phyloP scores from a whole-genome alignment of 2,329 filamentous ascomycete genomes.

The Bipolaris gigantea region DNA sequence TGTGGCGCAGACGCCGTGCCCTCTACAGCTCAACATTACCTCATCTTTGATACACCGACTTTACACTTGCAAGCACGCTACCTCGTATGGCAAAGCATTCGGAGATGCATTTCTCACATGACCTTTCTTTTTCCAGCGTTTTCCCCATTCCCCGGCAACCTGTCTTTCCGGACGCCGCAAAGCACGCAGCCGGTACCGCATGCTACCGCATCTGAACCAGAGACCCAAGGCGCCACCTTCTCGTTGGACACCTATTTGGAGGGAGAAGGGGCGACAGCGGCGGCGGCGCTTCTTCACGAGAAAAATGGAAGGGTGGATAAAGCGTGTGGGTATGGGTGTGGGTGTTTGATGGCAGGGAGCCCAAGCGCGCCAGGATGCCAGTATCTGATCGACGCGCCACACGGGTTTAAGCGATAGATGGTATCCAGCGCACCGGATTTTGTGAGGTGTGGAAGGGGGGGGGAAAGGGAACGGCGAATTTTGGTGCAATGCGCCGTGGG shows the following conservation, averaged over 20 bases:
- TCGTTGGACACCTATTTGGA: background rate
- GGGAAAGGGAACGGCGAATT: too few species aligned
- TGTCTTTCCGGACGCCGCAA: background rate
- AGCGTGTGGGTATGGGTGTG: too few species aligned
- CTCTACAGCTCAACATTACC: too few species aligned
- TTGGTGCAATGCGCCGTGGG: background rate
- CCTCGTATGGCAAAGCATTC: background rate
- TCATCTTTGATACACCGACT: background rate
- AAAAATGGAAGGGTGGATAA: background rate
- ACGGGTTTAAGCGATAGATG: conserved; percentile 15
- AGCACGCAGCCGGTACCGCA: background rate
- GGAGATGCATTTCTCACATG: background rate
- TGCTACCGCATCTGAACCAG: background rate
- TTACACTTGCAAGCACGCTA: background rate
- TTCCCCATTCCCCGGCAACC: background rate
- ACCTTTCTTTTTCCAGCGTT: background rate
- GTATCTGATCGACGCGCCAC: conserved; percentile 18
- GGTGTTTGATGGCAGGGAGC: background rate
- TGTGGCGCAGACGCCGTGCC: background rate
- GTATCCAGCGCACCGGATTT: conserved; percentile 13
- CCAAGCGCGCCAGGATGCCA: background rate
- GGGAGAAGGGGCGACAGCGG: too few species aligned
- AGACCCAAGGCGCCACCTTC: background rate
- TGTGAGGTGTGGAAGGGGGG: background rate
- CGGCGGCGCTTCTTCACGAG: background rate